Percentiles rank a stretch among this genome's conserved stretches.
Evolutionary conservation across 306 rosid species (phyloP).

Genomic region (Morella rubra): DNA sequence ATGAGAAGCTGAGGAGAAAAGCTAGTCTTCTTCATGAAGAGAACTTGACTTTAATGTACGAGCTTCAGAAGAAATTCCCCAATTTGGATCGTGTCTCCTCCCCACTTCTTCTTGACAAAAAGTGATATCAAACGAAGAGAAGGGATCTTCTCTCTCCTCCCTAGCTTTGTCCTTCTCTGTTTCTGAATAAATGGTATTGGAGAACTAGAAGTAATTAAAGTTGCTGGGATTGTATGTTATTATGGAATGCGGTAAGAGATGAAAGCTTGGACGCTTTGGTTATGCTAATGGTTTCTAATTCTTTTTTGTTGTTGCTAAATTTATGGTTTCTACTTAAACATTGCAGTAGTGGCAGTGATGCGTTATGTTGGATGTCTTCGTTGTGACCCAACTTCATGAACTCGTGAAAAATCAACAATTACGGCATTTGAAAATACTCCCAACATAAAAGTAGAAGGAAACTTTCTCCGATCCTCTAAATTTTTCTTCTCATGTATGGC

Average conservation of each 20-base stretch:
- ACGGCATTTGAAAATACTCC: too few species aligned
- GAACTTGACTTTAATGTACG: slow-evolving; percentile 38
- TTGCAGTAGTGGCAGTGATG: not conserved
- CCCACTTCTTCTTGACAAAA: slow-evolving; percentile 20
- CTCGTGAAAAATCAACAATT: too few species aligned
- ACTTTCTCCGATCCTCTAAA: too few species aligned
- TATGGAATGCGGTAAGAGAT: not conserved
- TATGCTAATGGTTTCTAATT: not conserved
- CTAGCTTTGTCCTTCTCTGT: not conserved
- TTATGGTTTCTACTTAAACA: not conserved
- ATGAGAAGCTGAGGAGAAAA: slow-evolving; percentile 42
- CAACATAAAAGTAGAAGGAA: too few species aligned
- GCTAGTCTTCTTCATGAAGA: slow-evolving; percentile 47
- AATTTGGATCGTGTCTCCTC: slow-evolving; percentile 15
- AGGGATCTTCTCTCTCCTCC: slow-evolving; percentile 4
- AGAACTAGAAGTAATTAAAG: not conserved
- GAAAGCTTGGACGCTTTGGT: not conserved
- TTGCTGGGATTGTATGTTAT: not conserved
- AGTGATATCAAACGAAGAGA: not conserved
- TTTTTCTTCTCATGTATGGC: too few species aligned
- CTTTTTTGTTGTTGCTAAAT: too few species aligned
- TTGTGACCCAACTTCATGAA: not conserved
- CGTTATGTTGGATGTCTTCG: not conserved
- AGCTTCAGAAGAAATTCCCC: slow-evolving; percentile 39
- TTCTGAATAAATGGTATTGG: not conserved